Base-by-base conservation (phyloP, 345 rosid species). In the Barbarea vulgaris region DNA sequence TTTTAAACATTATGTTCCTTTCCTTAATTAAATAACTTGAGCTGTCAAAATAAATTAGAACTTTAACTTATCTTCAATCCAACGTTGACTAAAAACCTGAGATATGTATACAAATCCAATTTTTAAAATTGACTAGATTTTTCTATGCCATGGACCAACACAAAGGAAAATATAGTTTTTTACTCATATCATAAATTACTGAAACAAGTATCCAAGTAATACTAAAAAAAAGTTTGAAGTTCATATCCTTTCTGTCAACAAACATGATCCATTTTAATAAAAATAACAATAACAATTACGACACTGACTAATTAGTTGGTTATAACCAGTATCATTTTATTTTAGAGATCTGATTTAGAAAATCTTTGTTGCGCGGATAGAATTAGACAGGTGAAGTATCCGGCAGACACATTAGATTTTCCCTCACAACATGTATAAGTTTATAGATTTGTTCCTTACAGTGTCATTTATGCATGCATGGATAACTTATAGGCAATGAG, bases 1-100 rank as follows among this genome's bases (percentile, higher is more conserved):
- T 27, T 55, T 28, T 18, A 27, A 28, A 67, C 21, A 75, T 51
- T 75, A 70, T 47, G 60, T 58, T 48, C 53, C 60, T 68, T 76
- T 52, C 55, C 46, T 28, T 28, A 9, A 19, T 28, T 39, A 51
- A 59, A 51, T 18, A 60, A 15, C 13, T 41, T 14, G 73, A 67
- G 62, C 54, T 67, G 67, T 50, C 47, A 50, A 27, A 13, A 6
- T 12, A 47, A 47, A 15, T 44, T 50, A 2, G 59, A 51, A 67
- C 28, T 67, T 59, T 7, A 51, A 28, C 48, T 76, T 68, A 68
- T 68, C 54, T 60, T 60, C 62, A 68, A 10, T 59, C 18, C 33
- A 60, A 30, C 19, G 22, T 11, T 41, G 48, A 52, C 53, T 50
- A 21, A 9, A 67, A 58, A 17, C 10, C 44, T 13, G 52, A 15